A percentile compares a stretch with the other conserved stretches of the same genome.
Evolutionary conservation across 148 eudicot genomes (phyloP).

Genomic region (Rhododendron williamsianum): DNA sequence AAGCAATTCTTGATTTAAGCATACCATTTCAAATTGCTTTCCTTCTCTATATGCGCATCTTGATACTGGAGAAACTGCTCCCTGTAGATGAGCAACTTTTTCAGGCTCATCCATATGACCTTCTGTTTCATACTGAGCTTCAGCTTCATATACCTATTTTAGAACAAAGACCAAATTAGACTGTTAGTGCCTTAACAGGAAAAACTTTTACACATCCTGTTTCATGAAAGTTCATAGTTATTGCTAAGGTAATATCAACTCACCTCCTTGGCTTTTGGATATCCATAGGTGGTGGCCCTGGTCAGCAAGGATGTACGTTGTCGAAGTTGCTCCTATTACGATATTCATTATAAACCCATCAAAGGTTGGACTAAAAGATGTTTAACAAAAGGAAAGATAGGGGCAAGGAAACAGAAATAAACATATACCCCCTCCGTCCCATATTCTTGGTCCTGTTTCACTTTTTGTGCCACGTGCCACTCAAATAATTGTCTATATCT

Average conservation of each 20-base stretch:
- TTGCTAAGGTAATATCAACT: not conserved
- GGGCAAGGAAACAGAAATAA: not conserved
- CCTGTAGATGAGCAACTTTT: not conserved
- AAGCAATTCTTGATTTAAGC: not conserved
- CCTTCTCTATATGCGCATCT: not conserved
- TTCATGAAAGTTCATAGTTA: not conserved
- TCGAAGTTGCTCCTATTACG: constrained; percentile 22
- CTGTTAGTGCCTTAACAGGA: not conserved
- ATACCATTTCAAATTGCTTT: not conserved
- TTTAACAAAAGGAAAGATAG: not conserved
- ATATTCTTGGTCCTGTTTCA: no score
- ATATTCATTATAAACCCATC: not conserved
- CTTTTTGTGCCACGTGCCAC: no score
- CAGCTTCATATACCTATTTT: constrained; percentile 6
- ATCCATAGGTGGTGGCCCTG: not conserved
- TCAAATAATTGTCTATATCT: no score
- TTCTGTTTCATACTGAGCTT: constrained; percentile 9
- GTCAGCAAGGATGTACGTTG: constrained; percentile 6
- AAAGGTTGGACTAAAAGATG: not conserved
- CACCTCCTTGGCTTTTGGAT: constrained; percentile 10
- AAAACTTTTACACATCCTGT: not conserved
- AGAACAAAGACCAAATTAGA: not conserved
- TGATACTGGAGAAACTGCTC: not conserved
- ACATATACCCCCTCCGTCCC: not conserved
- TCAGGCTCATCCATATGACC: not conserved